Evolutionary conservation across 2,329 filamentous ascomycete genomes (phyloP).

Genomic region (Saccharata proteae): DNA sequence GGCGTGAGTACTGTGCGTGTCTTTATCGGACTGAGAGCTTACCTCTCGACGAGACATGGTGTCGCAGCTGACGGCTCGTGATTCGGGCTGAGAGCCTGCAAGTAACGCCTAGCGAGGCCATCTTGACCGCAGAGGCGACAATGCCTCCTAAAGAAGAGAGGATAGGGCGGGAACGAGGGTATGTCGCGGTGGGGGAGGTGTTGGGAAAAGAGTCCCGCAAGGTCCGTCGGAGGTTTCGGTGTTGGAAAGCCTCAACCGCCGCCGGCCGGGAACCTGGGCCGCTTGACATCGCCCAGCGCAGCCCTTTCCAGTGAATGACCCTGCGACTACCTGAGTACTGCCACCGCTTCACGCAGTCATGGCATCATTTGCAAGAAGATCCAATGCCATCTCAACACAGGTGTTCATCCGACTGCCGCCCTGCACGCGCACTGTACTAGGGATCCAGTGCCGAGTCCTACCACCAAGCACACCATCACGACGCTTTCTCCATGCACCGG

Average conservation of each 20-base stretch:
- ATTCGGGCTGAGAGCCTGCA: slow-evolving; percentile 53
- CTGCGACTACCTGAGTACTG: neutral
- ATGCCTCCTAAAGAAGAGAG: slow-evolving; percentile 6
- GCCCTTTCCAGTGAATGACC: neutral
- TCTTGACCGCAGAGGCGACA: slow-evolving; percentile 19
- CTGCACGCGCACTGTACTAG: neutral
- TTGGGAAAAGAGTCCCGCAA: slow-evolving; percentile 4
- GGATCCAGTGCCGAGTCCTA: too few relatives aligned
- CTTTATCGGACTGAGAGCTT: slow-evolving; percentile 19
- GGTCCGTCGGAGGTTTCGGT: slow-evolving; percentile 7
- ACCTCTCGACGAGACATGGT: slow-evolving; percentile 48
- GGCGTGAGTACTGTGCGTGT: slow-evolving; percentile 1
- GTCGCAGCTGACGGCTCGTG: slow-evolving; percentile 41
- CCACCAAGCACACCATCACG: too few relatives aligned
- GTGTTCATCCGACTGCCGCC: neutral
- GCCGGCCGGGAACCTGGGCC: slow-evolving; percentile 5
- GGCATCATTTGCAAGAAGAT: slow-evolving; percentile 3
- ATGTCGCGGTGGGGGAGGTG: slow-evolving; percentile 8
- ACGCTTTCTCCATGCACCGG: too few relatives aligned
- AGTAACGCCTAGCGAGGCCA: slow-evolving; percentile 55
- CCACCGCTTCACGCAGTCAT: slow-evolving; percentile 6
- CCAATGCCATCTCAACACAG: neutral
- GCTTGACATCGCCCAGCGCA: neutral
- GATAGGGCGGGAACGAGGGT: slow-evolving; percentile 2
- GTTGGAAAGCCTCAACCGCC: too few relatives aligned